These are phyloP conservation scores for Phytophthora chlamydospora DNA, from an alignment of 352 stramenopile species.

Conservation along the genomic window DNA sequence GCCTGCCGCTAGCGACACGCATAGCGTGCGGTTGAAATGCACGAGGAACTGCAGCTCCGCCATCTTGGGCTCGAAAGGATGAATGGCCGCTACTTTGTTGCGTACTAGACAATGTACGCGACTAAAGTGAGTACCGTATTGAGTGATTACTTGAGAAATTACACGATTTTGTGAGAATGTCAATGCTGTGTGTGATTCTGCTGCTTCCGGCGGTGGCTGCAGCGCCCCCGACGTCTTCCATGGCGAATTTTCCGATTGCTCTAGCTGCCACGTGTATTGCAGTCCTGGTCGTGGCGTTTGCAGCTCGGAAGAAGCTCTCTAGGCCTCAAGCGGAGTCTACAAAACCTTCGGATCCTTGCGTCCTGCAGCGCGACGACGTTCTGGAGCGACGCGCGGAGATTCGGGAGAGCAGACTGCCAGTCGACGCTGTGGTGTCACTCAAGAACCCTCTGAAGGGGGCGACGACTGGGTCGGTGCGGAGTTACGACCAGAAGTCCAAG, in stretches of 20 bases:
- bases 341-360: constrained; percentile 7
- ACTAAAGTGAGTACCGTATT: too few species aligned
- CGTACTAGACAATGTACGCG: too few species aligned
- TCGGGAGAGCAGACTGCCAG: constrained; percentile 28
- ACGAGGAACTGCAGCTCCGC: constrained; percentile 77
- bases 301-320: constrained; percentile 7
- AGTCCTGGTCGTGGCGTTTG: constrained; percentile 14
- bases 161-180: background rate
- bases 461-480: constrained; percentile 21
- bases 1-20: constrained; percentile 58
- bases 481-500: constrained; percentile 30
- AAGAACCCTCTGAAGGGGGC: constrained; percentile 8
- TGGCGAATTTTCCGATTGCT: background rate
- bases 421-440: constrained; percentile 28
- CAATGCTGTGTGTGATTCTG: background rate
- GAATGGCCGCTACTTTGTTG: background rate
- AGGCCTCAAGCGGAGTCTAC: background rate
- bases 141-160: too few species aligned
- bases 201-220: constrained; percentile 17
- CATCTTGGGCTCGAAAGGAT: constrained; percentile 29
- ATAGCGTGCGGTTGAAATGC: constrained; percentile 80
- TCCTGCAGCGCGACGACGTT: constrained; percentile 41
- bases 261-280: constrained; percentile 12
- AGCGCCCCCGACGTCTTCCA: background rate
- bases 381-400: constrained; percentile 33